Base-by-base conservation (phyloP, 768 basidiomycete species). In the Saitozyma podzolica region DNA sequence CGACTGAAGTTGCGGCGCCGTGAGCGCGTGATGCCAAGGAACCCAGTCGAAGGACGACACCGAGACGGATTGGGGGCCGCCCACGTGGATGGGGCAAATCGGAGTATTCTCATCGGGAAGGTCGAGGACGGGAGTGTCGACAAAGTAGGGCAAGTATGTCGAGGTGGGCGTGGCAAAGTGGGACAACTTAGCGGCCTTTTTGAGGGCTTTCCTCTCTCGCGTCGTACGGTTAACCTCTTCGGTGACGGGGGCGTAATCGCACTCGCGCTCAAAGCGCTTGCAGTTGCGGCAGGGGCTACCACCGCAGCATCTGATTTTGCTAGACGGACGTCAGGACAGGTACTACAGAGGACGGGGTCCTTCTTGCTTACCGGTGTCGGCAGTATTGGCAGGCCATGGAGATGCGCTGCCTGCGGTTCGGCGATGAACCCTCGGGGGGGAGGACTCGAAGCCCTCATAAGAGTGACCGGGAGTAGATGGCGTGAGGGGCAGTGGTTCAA, bases 381-480 rank as follows among this genome's bases (percentile, higher is more conserved):
- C 75, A 76, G 62, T 76, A 76, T 17, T 70, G 66, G 53, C 75
- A 76, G 3, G 75, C 75, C 72, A 76, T 73, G 47, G 70, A 66
- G 42, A 71, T 72, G 9, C 75, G 57, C 49, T 75, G 73, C 20
- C 73, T 41, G 6, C 70, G 45, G 37, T 54, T 58, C 4, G 70
- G 60, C 13, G 73, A 65, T 5, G 53, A 54, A 14, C 49, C 59
- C 37, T 50, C 54, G 49, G 51, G 40, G 53, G 53, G 43, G 48
- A 45, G 39, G 55, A 47, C 51, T 61, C 60, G 59, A 61, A 61
- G 16, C 60, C 60, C 17, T 61, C 60, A n/a, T n/a, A n/a, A n/a
- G n/a, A n/a, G n/a, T n/a, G n/a, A n/a, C n/a, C n/a, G n/a, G n/a
- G n/a, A n/a, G n/a, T n/a, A n/a, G n/a, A n/a, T n/a, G n/a, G n/a